Evolutionary conservation across 75 land plant genomes (phyloP), one percentile per base, ranked within the genome.

Genomic region (Azolla pinnata): DNA sequence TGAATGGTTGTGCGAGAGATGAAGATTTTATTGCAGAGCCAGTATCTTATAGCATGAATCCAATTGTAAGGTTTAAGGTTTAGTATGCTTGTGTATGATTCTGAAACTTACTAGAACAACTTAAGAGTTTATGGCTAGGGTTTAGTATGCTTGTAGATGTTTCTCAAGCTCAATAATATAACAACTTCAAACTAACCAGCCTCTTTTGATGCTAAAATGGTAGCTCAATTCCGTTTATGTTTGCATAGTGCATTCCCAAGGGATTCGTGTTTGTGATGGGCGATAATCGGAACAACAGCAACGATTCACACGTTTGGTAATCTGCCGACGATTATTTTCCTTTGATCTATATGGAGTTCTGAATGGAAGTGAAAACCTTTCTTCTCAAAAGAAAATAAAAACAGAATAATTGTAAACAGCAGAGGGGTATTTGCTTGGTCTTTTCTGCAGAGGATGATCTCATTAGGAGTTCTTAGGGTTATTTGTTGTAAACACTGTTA

Each of bases 251-350:
- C 71, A 85, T 90, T 38, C 97, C 97, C 24, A 73, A 83, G 69
- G 97, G 84, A 28, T 80, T 63, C 61, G 97, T 91, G 4, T 91
- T 84, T 62, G 97, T 91, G 40, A 60, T 91, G 88, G 97, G 97
- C 1, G 97, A 91, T 54, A 91, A 91, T 61, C 75, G 97, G 27
- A 91, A 91, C 62, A 77, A 91, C 70, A 91, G 97, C 57, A 85
- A 75, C 60, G 97, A 90, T 54, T 90, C 97, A 24, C 97, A 90
- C 74, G 57, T 79, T 54, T 90, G 97, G 97, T 88, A 82, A 55
- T 54, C 35, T n/a, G n/a, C n/a, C n/a, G n/a, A n/a, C n/a, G n/a
- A n/a, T n/a, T n/a, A n/a, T n/a, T n/a, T n/a, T n/a, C n/a, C n/a
- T n/a, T n/a, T n/a, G n/a, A n/a, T n/a, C n/a, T n/a, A n/a, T n/a